phyloP scores from a whole-genome alignment of 139 green algal species.

The Nannochloris sp. region DNA sequence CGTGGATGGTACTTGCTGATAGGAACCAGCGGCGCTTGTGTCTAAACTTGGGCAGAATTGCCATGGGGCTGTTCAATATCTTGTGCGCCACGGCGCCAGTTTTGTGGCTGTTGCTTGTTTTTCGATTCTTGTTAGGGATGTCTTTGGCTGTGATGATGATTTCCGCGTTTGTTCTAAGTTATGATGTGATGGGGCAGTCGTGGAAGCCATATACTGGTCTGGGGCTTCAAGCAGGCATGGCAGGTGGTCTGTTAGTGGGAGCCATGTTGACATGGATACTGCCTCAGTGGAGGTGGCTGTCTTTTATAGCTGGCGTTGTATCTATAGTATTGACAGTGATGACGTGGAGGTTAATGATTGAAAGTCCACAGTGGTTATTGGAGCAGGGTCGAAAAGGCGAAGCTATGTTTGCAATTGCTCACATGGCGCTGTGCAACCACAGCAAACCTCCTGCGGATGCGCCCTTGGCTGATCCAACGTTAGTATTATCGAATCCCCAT shows the following conservation, averaged over 20 bases:
- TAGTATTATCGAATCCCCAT: constrained; percentile 17
- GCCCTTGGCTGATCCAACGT: constrained; percentile 28
- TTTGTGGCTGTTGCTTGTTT: constrained; percentile 35
- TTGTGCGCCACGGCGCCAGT: constrained; percentile 19
- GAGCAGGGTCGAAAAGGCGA: constrained; percentile 41
- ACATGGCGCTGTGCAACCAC: constrained; percentile 41
- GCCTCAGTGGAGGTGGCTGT: constrained; percentile 29
- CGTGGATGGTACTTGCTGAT: constrained; percentile 19
- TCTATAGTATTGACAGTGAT: constrained; percentile 15
- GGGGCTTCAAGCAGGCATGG: constrained; percentile 17
- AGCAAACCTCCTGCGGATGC: constrained; percentile 32
- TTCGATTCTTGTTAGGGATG: constrained; percentile 39
- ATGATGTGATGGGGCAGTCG: constrained; percentile 37
- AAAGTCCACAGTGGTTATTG: constrained; percentile 54
- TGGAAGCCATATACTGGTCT: constrained; percentile 35
- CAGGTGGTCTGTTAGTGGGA: constrained; percentile 19
- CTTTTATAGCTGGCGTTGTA: constrained; percentile 24
- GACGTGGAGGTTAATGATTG: constrained; percentile 31
- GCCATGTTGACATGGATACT: constrained; percentile 39
- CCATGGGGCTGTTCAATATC: constrained; percentile 11
- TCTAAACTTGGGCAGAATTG: constrained; percentile 9
- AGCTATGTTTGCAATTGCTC: constrained; percentile 37
- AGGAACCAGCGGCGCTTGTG: constrained; percentile 14
- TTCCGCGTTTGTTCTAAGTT: constrained; percentile 37
- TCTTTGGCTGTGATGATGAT: constrained; percentile 36